Evolutionary conservation across 2,329 filamentous ascomycete genomes (phyloP).

Genomic region (Akanthomyces lecanii): DNA sequence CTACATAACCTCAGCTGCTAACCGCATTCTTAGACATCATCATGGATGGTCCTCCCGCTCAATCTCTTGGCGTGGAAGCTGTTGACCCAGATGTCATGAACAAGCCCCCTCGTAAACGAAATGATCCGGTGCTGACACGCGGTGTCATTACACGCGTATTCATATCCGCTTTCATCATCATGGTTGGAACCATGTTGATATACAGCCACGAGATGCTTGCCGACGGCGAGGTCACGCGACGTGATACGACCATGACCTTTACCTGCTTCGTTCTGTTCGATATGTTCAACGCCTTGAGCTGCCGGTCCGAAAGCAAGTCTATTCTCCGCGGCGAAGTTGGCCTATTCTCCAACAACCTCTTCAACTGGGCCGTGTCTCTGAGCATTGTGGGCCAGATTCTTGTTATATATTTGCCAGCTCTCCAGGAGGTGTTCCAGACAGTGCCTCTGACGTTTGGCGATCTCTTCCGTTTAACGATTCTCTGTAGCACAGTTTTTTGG

Average conservation of each 20-base stretch:
- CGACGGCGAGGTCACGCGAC: constrained; percentile 77
- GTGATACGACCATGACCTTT: constrained; percentile 98
- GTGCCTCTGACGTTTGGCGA: constrained; percentile 75
- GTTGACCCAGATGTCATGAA: constrained; percentile 94
- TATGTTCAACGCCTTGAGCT: constrained; percentile 97
- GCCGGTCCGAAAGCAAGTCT: constrained; percentile 86
- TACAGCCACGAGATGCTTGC: constrained; percentile 88
- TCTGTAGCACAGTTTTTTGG: constrained; percentile 93
- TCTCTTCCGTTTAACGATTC: constrained; percentile 63
- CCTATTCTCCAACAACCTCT: constrained; percentile 82
- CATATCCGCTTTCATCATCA: constrained; percentile 83
- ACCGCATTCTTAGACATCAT: constrained; percentile 70
- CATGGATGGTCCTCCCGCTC: constrained; percentile 97
- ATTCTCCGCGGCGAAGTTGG: constrained; percentile 81
- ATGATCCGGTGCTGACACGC: constrained; percentile 85
- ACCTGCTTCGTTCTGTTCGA: constrained; percentile 98
- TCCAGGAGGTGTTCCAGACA: constrained; percentile 94
- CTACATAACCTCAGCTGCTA: not conserved
- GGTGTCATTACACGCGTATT: constrained; percentile 79
- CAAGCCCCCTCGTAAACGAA: constrained; percentile 76
- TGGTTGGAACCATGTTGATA: constrained; percentile 84
- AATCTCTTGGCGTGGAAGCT: constrained; percentile 91
- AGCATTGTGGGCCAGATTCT: constrained; percentile 80
- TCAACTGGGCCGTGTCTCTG: constrained; percentile 90
- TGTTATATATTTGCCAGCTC: constrained; percentile 90